Base-by-base conservation (phyloP, 805 yeast species). In the Myxozyma melibiosi region DNA sequence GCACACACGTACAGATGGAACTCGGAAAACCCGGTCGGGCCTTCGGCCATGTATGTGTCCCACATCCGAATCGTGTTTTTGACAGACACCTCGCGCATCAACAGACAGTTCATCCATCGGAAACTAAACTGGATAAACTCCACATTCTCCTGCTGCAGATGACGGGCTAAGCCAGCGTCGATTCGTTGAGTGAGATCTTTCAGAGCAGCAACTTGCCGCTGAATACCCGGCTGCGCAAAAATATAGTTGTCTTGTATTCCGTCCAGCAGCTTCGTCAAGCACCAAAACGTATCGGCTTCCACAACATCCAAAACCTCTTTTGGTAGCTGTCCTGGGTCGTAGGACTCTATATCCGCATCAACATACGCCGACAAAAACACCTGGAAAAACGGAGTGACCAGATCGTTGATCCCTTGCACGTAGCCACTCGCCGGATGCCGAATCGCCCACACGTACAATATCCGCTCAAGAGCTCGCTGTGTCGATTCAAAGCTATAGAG, bases 251-350 rank as follows among this genome's bases (percentile, higher is more conserved):
- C 99, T 64, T 95, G 96, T 61, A 94, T 94, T 20, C 95, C 95
- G 68, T 94, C 99, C 48, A 94, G 77, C 25, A 94, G 77, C 67
- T 92, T 85, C 2, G 97, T 86, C 55, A 94, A 75, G 71, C 98
- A 94, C 99, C 99, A 94, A 74, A 88, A 94, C 2, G 96, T 85
- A 73, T 94, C 99, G 1, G 97, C 97, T 69, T 94, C 99, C 18
- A 92, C 83, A 14, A 82, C 82, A 48, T 82, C 79, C 41, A 85
- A 71, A 16, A 85, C 84, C 42, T 84, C 82, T 27, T 75, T 70
- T 1, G 90, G 83, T 55, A 91, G 69, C 31, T 74, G 73, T 1
- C 70, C 72, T 0, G 96, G 89, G 70, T 90, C 88, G 65, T 83
- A 78, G 18, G 72, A 74, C 53, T 82, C 87, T 20, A 73, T 71